phyloP scores from a whole-genome alignment of 78 protist genomes.

The Cavenderia fasciculata region DNA sequence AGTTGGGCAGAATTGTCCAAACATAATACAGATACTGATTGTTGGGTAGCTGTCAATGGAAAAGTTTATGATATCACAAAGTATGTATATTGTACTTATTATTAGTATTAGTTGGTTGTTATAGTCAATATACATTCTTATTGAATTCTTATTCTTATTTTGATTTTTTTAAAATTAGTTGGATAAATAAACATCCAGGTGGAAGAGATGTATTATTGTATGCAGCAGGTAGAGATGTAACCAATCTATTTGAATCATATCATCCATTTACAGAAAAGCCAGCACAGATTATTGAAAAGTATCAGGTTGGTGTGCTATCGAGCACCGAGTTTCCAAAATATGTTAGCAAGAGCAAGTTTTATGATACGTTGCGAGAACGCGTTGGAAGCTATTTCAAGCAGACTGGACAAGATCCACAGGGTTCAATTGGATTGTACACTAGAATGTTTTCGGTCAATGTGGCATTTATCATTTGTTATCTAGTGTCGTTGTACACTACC shows the following conservation, averaged over 20 bases:
- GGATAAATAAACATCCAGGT: constrained; percentile 76
- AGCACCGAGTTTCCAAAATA: constrained; percentile 45
- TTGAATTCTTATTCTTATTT: neutral
- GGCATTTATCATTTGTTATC: neutral
- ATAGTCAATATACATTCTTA: too few relatives aligned
- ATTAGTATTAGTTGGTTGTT: too few relatives aligned
- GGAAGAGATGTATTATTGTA: constrained; percentile 64
- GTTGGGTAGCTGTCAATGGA: constrained; percentile 80
- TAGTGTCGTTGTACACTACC: constrained; percentile 17
- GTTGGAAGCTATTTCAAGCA: constrained; percentile 27
- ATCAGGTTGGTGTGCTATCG: constrained; percentile 48
- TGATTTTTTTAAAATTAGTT: constrained; percentile 13
- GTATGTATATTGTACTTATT: too few relatives aligned
- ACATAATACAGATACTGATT: constrained; percentile 55
- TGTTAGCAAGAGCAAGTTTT: constrained; percentile 53
- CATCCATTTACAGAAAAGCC: constrained; percentile 77
- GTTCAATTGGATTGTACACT: constrained; percentile 24
- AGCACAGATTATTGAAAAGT: constrained; percentile 10
- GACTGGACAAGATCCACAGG: constrained; percentile 60
- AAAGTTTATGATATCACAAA: constrained; percentile 80
- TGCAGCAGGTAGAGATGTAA: constrained; percentile 71
- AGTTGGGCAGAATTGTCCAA: constrained; percentile 65
- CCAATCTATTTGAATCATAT: constrained; percentile 63
- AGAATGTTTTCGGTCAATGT: constrained; percentile 26
- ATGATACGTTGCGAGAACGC: constrained; percentile 15